Evolutionary conservation across 306 rosid species (phyloP), one percentile per base, ranked within the genome.

Genomic region (Prunus mume): DNA sequence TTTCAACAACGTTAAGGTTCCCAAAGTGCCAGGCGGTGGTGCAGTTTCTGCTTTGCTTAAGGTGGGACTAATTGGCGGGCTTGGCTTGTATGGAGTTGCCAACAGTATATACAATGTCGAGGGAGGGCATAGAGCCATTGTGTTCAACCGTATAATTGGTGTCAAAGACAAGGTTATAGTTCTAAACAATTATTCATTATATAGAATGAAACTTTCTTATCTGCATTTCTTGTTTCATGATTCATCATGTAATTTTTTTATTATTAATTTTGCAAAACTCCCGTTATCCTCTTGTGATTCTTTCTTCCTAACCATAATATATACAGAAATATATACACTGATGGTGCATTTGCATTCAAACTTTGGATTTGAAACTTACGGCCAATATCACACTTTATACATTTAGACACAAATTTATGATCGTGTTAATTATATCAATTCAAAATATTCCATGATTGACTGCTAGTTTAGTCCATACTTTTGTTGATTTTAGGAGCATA

Each of bases 71-170:
- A 22, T 89, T 70, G 96, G 97, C 47, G 97, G 93, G 20, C 45
- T 92, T 79, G 99, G 92, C 64, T 54, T 87, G 78, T 95, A 88
- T 76, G 97, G 86, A 64, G 93, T 84, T 80, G 9, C 86, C 61
- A 88, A 92, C 82, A 92, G 97, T 87, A 92, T 95, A 69, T 95
- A 95, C 94, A 95, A 92, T 72, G 97, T 95, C 20, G 97, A 95
- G 74, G 97, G 97, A 83, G 97, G 99, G 28, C 97, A 90, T 79
- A 87, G 99, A 12, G 99, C 97, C 28, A 95, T 95, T 41, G 85
- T 95, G 69, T 95, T 92, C 85, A 95, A 95, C 77, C 99, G 99
- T 56, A 6, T 95, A 1, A 28, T 79, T 49, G 99, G 97, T 78
- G 72, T 95, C 76, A 95, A 92, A 85, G 99, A 95, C 57, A 86